Evolutionary conservation across 768 basidiomycete species (phyloP).

Genomic region (Tylopilus sp.): DNA sequence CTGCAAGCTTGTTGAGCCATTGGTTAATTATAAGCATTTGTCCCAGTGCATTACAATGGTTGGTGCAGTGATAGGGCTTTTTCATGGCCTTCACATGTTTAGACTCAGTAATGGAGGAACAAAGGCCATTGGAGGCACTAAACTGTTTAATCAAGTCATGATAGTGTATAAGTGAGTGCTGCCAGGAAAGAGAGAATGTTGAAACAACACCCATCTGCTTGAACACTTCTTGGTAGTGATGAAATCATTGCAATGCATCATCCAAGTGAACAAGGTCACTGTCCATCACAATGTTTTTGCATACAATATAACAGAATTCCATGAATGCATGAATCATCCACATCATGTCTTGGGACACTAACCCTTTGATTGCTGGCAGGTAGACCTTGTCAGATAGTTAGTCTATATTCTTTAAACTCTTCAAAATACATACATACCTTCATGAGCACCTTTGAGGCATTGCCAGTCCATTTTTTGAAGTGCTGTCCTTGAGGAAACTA

Average conservation of each 20-base stretch:
- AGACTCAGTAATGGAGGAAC: neutral
- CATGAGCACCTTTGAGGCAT: too few relatives aligned
- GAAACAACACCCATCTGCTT: too few relatives aligned
- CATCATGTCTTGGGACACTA: neutral
- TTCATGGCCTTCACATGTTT: neutral
- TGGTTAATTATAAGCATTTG: neutral
- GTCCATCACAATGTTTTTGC: neutral
- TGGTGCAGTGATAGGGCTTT: neutral
- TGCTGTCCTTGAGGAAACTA: too few relatives aligned
- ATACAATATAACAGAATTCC: neutral
- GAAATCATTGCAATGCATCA: neutral
- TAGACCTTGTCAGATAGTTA: too few relatives aligned
- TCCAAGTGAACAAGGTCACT: neutral
- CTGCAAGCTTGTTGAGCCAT: neutral
- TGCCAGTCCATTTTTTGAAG: too few relatives aligned
- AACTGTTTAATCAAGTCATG: neutral
- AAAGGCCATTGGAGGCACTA: neutral
- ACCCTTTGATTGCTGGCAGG: too few relatives aligned
- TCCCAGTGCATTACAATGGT: neutral
- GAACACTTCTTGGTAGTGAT: neutral
- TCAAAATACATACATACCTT: too few relatives aligned
- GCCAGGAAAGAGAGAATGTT: neutral
- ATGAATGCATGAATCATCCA: neutral
- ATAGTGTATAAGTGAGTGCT: neutral
- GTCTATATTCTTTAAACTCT: too few relatives aligned